phyloP scores from a whole-genome alignment of 257 asterid species.

The Solanum okadae region DNA sequence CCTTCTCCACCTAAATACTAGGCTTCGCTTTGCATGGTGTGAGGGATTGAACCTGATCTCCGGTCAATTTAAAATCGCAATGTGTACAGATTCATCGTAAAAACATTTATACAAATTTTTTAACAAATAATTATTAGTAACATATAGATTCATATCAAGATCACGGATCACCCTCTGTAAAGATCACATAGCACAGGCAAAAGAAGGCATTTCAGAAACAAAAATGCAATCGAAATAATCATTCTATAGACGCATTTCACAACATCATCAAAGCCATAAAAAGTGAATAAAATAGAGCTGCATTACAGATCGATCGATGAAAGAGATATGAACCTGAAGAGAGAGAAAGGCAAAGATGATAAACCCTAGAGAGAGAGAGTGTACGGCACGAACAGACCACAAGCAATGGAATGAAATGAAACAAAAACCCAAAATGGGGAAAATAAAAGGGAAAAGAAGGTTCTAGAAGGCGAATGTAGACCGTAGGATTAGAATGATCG shows the following conservation, averaged over 20 bases:
- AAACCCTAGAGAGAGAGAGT: conserved; percentile 27
- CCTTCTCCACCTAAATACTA: too few relatives aligned
- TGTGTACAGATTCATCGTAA: background rate
- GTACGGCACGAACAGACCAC: conserved; percentile 30
- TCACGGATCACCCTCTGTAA: background rate
- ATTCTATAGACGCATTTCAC: background rate
- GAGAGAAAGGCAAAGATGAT: background rate
- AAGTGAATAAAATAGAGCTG: background rate
- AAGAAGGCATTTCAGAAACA: background rate
- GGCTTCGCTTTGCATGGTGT: too few relatives aligned
- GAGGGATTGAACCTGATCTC: too few relatives aligned
- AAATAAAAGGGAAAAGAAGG: conserved; percentile 14
- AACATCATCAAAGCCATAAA: background rate
- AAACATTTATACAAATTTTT: background rate
- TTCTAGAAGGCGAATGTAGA: conserved; percentile 9
- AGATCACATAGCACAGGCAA: background rate
- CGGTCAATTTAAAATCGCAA: background rate
- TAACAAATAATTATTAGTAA: background rate
- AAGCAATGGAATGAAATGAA: background rate
- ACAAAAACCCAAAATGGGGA: background rate
- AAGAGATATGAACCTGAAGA: background rate
- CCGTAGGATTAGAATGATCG: conserved; percentile 38
- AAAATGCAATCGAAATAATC: background rate
- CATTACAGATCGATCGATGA: background rate
- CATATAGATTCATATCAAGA: background rate